Percentiles rank a stretch among this genome's conserved stretches.
These are phyloP conservation scores for Tylopilus sp. DNA, from an alignment of 1,284 basidiomycete genomes.

Conservation along the genomic window DNA sequence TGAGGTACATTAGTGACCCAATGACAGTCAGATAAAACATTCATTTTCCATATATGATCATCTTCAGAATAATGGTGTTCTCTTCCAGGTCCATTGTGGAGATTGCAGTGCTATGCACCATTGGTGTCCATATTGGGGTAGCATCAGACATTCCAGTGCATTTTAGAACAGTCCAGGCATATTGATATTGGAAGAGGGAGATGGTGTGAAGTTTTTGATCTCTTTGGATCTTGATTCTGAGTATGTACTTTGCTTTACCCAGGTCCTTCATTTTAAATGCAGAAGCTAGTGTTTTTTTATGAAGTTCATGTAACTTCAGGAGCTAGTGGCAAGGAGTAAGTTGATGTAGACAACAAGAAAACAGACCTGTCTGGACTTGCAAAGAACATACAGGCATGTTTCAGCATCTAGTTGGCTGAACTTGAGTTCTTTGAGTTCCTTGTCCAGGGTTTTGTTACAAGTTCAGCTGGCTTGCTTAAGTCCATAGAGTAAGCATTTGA, in stretches of 20 bases:
- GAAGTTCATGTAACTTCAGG: neutral
- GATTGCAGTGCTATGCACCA: too few relatives aligned
- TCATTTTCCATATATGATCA: too few relatives aligned
- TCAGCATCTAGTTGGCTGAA: neutral
- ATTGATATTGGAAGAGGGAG: too few relatives aligned
- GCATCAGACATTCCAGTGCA: neutral
- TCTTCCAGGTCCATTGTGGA: too few relatives aligned
- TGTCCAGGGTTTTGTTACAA: neutral
- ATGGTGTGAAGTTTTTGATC: too few relatives aligned
- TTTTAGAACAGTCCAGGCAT: neutral
- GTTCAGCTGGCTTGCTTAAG: constrained; percentile 1
- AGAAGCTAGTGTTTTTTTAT: neutral
- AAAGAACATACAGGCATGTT: neutral
- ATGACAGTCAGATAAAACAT: too few relatives aligned
- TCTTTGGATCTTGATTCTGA: too few relatives aligned
- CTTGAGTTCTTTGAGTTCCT: neutral
- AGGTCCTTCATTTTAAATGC: too few relatives aligned
- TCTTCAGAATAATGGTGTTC: too few relatives aligned
- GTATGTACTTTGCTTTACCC: too few relatives aligned
- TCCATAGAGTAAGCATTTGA: constrained; percentile 5
- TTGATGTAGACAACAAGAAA: neutral
- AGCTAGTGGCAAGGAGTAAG: neutral
- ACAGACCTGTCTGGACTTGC: neutral
- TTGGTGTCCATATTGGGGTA: too few relatives aligned
- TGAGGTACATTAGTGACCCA: too few relatives aligned